phyloP scores from a whole-genome alignment of 2,329 filamentous ascomycete genomes.

The Monosporascus sp. region DNA sequence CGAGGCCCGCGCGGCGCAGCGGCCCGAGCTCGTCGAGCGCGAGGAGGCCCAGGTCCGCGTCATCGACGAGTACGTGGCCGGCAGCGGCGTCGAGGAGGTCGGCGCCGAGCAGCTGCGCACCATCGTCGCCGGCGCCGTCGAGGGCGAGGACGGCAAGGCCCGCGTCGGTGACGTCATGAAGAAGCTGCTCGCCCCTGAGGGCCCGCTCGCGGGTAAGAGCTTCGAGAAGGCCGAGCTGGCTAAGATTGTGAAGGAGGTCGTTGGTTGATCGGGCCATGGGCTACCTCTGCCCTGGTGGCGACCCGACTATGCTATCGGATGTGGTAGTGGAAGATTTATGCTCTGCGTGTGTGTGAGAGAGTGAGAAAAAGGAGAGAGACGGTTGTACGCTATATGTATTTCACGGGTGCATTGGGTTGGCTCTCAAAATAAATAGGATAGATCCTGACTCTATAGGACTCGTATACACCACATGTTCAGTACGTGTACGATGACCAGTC shows the following conservation, averaged over 20 bases:
- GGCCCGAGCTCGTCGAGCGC: slow-evolving; percentile 65
- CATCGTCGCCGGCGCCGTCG: slow-evolving; percentile 47
- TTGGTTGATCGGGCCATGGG: slow-evolving; percentile 1
- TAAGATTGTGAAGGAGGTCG: slow-evolving; percentile 52
- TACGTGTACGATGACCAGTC: too few relatives aligned
- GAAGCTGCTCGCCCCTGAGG: slow-evolving; percentile 45
- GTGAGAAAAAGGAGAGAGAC: too few relatives aligned
- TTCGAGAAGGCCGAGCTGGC: slow-evolving; percentile 59
- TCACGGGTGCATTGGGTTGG: too few relatives aligned
- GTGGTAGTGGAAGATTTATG: background rate
- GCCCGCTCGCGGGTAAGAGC: slow-evolving; percentile 55
- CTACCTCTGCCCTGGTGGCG: too few relatives aligned
- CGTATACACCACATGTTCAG: too few relatives aligned
- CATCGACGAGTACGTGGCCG: slow-evolving; percentile 58
- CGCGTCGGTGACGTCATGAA: slow-evolving; percentile 60
- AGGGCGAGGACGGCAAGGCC: slow-evolving; percentile 39
- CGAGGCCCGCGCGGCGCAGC: slow-evolving; percentile 59
- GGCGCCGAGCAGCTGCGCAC: slow-evolving; percentile 52
- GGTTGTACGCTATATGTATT: background rate
- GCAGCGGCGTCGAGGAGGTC: slow-evolving; percentile 54
- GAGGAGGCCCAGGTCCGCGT: slow-evolving; percentile 62
- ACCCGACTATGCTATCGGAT: too few relatives aligned
- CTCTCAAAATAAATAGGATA: too few relatives aligned
- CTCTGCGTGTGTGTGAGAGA: too few relatives aligned
- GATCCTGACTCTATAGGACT: too few relatives aligned